Evolutionary conservation across 192 early-diverging fungal genomes (phyloP).

Genomic region (Coemansia sp.): DNA sequence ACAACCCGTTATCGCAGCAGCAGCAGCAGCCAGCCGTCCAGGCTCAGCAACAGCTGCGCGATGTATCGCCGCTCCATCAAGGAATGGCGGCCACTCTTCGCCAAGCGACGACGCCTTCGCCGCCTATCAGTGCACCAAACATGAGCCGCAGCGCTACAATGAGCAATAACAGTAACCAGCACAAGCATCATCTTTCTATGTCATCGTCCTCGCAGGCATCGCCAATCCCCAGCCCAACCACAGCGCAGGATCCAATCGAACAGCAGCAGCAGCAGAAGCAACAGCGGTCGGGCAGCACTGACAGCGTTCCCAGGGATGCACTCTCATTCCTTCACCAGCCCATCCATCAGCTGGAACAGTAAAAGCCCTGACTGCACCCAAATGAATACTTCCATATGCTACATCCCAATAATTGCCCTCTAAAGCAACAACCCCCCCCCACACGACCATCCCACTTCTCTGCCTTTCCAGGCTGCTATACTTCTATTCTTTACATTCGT

Average conservation of each 20-base stretch:
- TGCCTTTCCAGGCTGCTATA: neutral
- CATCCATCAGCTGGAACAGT: conserved; percentile 54
- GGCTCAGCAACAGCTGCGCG: conserved; percentile 14
- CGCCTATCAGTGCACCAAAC: conserved; percentile 20
- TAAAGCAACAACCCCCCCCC: neutral
- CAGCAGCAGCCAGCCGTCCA: conserved; percentile 13
- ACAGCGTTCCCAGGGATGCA: conserved; percentile 43
- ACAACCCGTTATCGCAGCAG: conserved; percentile 14
- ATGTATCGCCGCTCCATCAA: conserved; percentile 29
- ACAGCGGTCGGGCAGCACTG: conserved; percentile 3
- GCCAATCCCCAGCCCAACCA: conserved; percentile 42
- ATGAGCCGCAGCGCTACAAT: conserved; percentile 16
- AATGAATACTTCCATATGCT: neutral
- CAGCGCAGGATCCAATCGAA: conserved; percentile 12
- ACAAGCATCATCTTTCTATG: conserved; percentile 22
- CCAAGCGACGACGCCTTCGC: conserved; percentile 40
- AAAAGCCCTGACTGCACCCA: conserved; percentile 1
- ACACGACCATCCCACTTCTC: neutral
- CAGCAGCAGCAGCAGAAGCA: conserved; percentile 13
- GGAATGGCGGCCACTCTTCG: conserved; percentile 10
- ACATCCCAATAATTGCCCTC: neutral
- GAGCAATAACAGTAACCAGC: conserved; percentile 14
- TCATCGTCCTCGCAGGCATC: conserved; percentile 48
- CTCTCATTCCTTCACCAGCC: conserved; percentile 56
- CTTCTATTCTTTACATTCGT: neutral